Conservation (phyloP, 2,329 filamentous ascomycete species). For the Fusarium kyushuense region DNA sequence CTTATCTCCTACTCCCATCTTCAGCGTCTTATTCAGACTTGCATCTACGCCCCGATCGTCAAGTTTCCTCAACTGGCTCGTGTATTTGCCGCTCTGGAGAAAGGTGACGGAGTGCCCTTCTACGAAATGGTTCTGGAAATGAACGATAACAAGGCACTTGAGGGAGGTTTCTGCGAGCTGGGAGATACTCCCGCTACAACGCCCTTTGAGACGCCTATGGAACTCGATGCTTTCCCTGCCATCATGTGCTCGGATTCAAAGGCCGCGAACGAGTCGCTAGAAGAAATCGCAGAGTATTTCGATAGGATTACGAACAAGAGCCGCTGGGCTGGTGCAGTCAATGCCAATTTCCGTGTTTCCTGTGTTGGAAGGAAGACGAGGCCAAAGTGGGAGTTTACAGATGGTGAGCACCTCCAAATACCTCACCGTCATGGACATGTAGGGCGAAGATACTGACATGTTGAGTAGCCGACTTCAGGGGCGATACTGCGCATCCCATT, state of each 20-base stretch:
- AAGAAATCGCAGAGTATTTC: slow-evolving; percentile 53
- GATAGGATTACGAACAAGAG: slow-evolving; percentile 54
- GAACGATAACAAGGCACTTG: slow-evolving; percentile 5
- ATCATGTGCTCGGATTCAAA: slow-evolving; percentile 61
- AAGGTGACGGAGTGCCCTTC: slow-evolving; percentile 59
- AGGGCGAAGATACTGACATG: slow-evolving; percentile 6
- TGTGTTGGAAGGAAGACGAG: slow-evolving; percentile 56
- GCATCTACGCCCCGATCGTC: slow-evolving; percentile 60
- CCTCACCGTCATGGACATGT: no score
- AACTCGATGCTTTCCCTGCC: slow-evolving; percentile 58
- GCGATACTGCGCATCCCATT: slow-evolving; percentile 58
- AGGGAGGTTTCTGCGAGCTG: slow-evolving; percentile 40
- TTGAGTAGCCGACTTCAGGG: slow-evolving; percentile 47
- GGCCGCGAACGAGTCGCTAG: slow-evolving; percentile 48
- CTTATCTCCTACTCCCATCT: slow-evolving; percentile 64
- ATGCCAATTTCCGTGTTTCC: slow-evolving; percentile 55
- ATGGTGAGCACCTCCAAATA: slow-evolving; percentile 44
- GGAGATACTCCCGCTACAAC: slow-evolving; percentile 48
- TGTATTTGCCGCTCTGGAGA: slow-evolving; percentile 58
- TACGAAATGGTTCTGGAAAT: slow-evolving; percentile 50
- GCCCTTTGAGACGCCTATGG: slow-evolving; percentile 43
- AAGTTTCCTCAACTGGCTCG: slow-evolving; percentile 58
- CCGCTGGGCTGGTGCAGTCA: slow-evolving; percentile 58
- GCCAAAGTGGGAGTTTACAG: slow-evolving; percentile 56
- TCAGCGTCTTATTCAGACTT: slow-evolving; percentile 57